Evolutionary conservation across 108 stramenopile species (phyloP), one percentile per base, ranked within the genome.

Genomic region (Pseudonitzschia multiseries): DNA sequence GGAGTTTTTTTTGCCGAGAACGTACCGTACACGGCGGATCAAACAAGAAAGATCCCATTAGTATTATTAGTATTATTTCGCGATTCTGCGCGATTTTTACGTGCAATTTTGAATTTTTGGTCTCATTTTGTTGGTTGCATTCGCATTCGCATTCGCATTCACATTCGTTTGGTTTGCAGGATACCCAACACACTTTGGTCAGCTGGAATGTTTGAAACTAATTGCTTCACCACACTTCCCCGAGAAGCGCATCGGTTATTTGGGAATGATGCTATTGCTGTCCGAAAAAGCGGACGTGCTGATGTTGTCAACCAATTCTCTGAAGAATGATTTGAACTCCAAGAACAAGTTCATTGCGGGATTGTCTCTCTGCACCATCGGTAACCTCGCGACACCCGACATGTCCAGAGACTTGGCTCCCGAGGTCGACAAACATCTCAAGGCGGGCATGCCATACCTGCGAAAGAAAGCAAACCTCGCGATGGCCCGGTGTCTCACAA

Each of bases 131-230:
- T 10, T 59, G 4, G 56, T 57, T 27, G 56, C n/a, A n/a, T n/a
- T n/a, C n/a, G n/a, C n/a, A n/a, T n/a, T n/a, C n/a, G n/a, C n/a
- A n/a, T n/a, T n/a, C n/a, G n/a, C n/a, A n/a, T n/a, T n/a, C n/a
- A 15, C 53, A 24, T 14, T 15, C 24, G n/a, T 62, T 10, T 18
- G 8, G 48, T 67, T 50, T 63, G 12, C 77, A 91, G 97, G 99
- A 20, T 99, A 99, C 72, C 97, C 98, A 48, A 98, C 96, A n/a
- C 98, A 99, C 89, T 99, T 97, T 80, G 99, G 98, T 57, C 99
- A 99, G 77, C 90, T 99, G 77, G 99, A 99, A 83, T 98, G 98
- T 76, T 85, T 99, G 78, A 98, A 98, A 81, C 87, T 99, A 24
- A 97, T 96, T 46, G 97, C 99, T n/a, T 96, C 96, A 5, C 96